These are phyloP conservation scores for Purpureocillium lavendulum DNA, from an alignment of 2,329 filamentous ascomycete genomes.

Conservation along the genomic window DNA sequence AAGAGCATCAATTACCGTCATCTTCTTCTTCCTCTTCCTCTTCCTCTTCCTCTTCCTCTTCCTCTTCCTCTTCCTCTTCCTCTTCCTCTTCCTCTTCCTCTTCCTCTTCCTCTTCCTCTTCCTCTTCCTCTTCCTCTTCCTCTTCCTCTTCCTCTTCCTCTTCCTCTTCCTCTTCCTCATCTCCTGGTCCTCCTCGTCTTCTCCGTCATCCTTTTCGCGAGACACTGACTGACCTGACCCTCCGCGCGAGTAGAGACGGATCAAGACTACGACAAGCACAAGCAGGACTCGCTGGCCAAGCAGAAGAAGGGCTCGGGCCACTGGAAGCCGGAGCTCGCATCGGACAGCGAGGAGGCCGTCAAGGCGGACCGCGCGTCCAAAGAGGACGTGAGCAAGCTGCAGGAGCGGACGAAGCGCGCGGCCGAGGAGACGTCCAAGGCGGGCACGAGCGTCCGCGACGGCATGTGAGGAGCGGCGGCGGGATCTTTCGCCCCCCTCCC, in stretches of 20 bases:
- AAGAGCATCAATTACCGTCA: no score
- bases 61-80: no score
- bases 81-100: no score
- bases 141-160: no score
- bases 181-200: neutral
- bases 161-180: no score
- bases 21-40: neutral
- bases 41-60: no score
- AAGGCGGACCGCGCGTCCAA: slow-evolving; percentile 49
- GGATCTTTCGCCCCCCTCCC: no score
- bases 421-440: slow-evolving; percentile 37
- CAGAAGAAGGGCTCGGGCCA: slow-evolving; percentile 60
- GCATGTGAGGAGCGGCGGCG: slow-evolving; percentile 27
- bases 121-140: no score
- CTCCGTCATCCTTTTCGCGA: neutral
- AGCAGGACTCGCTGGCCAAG: slow-evolving; percentile 55
- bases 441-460: slow-evolving; percentile 39
- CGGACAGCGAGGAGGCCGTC: slow-evolving; percentile 70
- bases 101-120: no score
- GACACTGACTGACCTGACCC: no score
- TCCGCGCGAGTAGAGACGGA: slow-evolving; percentile 19
- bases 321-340: slow-evolving; percentile 72
- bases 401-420: slow-evolving; percentile 49
- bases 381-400: slow-evolving; percentile 39
- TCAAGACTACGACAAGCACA: slow-evolving; percentile 46